Conservation (phyloP, 1,284 basidiomycete species). For the Puccinia hordei region DNA sequence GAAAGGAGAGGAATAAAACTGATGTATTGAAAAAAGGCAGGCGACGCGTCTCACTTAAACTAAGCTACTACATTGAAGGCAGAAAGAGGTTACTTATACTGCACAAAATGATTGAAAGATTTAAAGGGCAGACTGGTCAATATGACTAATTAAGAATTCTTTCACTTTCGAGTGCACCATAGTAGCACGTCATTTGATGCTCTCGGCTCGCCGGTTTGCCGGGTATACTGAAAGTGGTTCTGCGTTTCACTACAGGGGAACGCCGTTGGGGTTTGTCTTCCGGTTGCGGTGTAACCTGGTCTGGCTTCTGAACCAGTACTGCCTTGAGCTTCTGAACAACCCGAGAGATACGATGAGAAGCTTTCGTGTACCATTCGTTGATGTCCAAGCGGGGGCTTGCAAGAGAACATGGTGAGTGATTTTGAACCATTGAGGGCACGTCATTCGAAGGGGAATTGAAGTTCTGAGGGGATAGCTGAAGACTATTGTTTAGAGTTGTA, state of each 20-base stretch:
- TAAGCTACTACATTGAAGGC: too few species aligned
- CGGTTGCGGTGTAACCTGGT: not conserved
- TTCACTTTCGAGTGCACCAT: not conserved
- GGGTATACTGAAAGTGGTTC: not conserved
- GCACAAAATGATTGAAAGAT: too few species aligned
- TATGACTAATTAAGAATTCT: not conserved
- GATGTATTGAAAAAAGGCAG: too few species aligned
- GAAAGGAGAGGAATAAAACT: too few species aligned
- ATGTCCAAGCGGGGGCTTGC: not conserved
- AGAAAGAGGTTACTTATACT: too few species aligned
- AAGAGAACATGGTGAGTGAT: not conserved
- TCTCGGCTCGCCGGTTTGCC: not conserved
- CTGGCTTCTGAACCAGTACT: not conserved
- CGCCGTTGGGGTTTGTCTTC: not conserved
- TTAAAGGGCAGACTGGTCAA: not conserved
- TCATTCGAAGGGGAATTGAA: not conserved
- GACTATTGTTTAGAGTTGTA: not conserved
- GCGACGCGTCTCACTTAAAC: too few species aligned
- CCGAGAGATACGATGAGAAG: conserved; percentile 2
- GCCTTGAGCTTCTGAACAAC: conserved; percentile 21
- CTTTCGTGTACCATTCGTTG: not conserved
- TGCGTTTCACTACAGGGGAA: not conserved
- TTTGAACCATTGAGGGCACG: too few species aligned
- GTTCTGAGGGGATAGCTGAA: not conserved
- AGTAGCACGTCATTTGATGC: conserved; percentile 12